Base-by-base conservation (phyloP, 78 protist species). In the Dictyostelium brefeldianum region DNA sequence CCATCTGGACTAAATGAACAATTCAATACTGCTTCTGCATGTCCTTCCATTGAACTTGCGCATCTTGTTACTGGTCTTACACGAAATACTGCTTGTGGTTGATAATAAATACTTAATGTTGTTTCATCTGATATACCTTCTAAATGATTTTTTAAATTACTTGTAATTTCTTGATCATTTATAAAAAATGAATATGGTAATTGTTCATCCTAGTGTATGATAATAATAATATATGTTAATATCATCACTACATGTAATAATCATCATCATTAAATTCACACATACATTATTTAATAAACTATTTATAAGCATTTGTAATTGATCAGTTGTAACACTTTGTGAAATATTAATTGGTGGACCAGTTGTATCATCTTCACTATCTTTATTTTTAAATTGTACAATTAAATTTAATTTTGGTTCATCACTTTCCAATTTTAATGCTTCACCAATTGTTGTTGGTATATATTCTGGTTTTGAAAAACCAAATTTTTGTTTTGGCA, bases 1-100 rank as follows among this genome's bases (percentile, higher is more conserved):
- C 99, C 98, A 81, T 98, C 99, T 6, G 99, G 99, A 18, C 94
- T 65, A 92, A 99, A 99, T 31, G 79, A 41, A 41, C 95, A 80
- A 62, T 74, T 53, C 31, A 99, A 78, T 20, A 99, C 90, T 2
- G 99, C 98, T 57, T 98, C 99, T 17, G 96, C 51, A 87, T 98
- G 99, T 22, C 99, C 98, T 48, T 46, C 78, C 78, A 96, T 31
- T 11, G 99, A 84, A 31, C 83, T 53, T 6, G 98, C n/a, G 84
- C 99, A 98, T 11, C 99, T 82, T 9, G 99, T 96, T 20, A 97
- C 98, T n/a, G 98, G 77, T 10, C 79, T 53, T 27, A 98, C 99
- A 41, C 97, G 89, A 92, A 98, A 98, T 31, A 97, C 92, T 2
- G 99, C 98, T 27, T 98, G 99, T 51, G 99, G 99, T n/a, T 81